Conservation (phyloP, 345 rosid genomes). For the Populus tremula region DNA sequence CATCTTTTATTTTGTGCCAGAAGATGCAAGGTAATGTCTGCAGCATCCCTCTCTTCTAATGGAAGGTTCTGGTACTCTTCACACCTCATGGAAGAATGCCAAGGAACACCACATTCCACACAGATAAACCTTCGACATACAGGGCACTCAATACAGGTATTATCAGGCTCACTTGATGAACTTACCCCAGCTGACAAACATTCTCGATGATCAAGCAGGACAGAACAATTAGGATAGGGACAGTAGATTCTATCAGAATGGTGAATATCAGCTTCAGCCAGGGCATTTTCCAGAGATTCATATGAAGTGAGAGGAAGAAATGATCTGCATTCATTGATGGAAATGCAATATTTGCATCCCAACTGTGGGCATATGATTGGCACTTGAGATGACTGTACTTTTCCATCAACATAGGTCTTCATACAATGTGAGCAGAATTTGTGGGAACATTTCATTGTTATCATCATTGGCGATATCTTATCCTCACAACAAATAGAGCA, state of each 20-base stretch:
- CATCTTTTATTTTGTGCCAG: conserved; percentile 84
- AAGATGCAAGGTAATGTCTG: conserved; percentile 75
- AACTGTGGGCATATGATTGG: conserved; percentile 87
- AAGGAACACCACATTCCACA: conserved; percentile 84
- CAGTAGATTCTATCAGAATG: conserved; percentile 70
- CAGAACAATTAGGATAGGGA: conserved; percentile 81
- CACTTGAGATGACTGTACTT: conserved; percentile 69
- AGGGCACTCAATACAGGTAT: conserved; percentile 72
- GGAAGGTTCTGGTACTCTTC: conserved; percentile 87
- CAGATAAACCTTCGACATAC: conserved; percentile 87
- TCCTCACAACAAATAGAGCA: conserved; percentile 92
- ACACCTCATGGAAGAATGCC: conserved; percentile 87
- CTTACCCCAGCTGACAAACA: conserved; percentile 68
- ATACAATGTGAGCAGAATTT: conserved; percentile 93
- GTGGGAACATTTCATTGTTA: conserved; percentile 77
- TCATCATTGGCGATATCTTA: conserved; percentile 71
- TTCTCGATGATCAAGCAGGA: conserved; percentile 68
- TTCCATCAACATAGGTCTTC: conserved; percentile 82
- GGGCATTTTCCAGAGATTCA: conserved; percentile 55
- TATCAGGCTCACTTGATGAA: conserved; percentile 73
- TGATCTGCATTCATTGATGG: conserved; percentile 54
- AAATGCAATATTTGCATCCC: conserved; percentile 74
- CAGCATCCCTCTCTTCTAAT: conserved; percentile 75
- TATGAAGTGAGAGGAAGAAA: conserved; percentile 70
- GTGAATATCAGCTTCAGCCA: conserved; percentile 60